Percentiles rank a stretch among this genome's conserved stretches.
These are phyloP conservation scores for Apiospora rasikravindrae DNA, from an alignment of 2,329 filamentous ascomycete genomes.

Conservation along the genomic window DNA sequence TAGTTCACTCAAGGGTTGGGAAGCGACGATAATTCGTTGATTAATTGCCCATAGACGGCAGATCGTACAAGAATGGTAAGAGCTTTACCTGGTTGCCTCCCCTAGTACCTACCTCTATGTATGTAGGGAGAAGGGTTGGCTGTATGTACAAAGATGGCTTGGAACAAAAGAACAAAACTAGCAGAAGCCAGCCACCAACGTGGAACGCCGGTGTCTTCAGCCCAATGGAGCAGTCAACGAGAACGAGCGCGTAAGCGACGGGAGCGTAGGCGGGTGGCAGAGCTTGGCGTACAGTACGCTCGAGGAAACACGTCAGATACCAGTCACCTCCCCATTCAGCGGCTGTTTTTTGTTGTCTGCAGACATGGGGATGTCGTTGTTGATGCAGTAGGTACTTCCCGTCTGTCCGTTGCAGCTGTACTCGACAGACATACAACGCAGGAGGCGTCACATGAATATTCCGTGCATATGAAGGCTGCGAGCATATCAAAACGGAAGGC, in stretches of 20 bases:
- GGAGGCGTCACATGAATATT: background rate
- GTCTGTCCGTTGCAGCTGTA: background rate
- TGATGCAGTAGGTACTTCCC: background rate
- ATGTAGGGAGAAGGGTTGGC: background rate
- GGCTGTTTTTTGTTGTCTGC: background rate
- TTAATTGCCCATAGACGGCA: constrained; percentile 10
- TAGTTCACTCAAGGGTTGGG: background rate
- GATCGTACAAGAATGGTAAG: background rate
- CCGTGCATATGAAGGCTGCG: background rate
- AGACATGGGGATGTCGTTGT: background rate
- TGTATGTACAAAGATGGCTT: background rate
- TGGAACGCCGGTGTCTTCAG: constrained; percentile 10
- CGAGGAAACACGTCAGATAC: background rate
- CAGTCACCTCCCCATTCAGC: background rate
- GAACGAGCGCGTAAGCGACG: background rate
- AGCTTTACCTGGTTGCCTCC: constrained; percentile 4
- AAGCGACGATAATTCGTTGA: background rate
- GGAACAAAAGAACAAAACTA: background rate
- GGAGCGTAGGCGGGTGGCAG: constrained; percentile 1
- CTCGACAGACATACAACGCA: background rate
- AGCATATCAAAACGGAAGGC: background rate
- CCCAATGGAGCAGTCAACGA: background rate
- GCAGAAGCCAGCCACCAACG: constrained; percentile 7
- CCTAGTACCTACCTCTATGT: background rate
- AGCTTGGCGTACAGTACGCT: background rate